A percentile compares a stretch with the other conserved stretches of the same genome.
Evolutionary conservation across 495 filamentous ascomycete genomes (phyloP).

Genomic region (Tuber umbilicatum): DNA sequence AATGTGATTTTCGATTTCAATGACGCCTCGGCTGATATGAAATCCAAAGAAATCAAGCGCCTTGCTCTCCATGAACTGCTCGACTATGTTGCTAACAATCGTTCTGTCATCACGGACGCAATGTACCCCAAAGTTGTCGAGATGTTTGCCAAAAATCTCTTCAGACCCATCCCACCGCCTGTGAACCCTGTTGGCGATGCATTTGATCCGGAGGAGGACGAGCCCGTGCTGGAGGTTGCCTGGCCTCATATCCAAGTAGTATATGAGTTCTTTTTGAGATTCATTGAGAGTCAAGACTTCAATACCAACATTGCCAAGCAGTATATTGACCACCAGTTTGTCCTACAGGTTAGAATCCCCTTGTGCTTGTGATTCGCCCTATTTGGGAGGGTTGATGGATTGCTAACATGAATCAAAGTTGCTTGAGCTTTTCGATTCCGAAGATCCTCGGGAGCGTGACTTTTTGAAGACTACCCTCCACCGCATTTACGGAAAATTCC

Average conservation of each 20-base stretch:
- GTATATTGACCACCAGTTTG: constrained; percentile 96
- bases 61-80: constrained; percentile 92
- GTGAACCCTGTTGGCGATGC: constrained; percentile 97
- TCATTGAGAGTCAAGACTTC: constrained; percentile 99
- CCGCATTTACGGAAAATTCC: constrained; percentile 97
- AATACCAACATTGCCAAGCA: constrained; percentile 99
- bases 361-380: neutral
- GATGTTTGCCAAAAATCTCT: constrained; percentile 99
- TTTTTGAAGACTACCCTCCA: constrained; percentile 98
- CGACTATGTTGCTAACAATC: constrained; percentile 97
- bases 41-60: constrained; percentile 99
- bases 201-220: constrained; percentile 97
- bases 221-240: constrained; percentile 94
- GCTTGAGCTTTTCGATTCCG: constrained; percentile 97
- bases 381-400: neutral
- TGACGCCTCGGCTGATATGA: constrained; percentile 96
- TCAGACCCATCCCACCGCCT: constrained; percentile 91
- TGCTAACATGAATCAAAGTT: constrained; percentile 50
- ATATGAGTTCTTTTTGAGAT: constrained; percentile 97
- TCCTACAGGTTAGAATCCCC: constrained; percentile 62
- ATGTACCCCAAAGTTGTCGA: constrained; percentile 99
- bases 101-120: constrained; percentile 94
- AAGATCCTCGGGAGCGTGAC: constrained; percentile 93
- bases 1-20: constrained; percentile 99
- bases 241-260: constrained; percentile 99